Percentiles rank a stretch among this genome's conserved stretches.
Conservation (phyloP, 306 rosid genomes). For the Abrus precatorius region DNA sequence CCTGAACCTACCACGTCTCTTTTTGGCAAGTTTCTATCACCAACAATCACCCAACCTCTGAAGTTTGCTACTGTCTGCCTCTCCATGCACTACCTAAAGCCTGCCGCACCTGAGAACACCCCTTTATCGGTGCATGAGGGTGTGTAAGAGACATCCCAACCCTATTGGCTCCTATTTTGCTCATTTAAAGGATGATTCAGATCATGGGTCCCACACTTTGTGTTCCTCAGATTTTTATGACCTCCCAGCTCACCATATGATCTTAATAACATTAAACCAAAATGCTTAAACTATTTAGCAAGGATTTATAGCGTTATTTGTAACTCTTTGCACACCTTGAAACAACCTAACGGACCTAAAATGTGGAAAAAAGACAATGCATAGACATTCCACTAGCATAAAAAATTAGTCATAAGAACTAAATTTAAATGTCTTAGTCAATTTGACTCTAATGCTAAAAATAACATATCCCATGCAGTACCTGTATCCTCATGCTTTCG, state of each 20-base stretch:
- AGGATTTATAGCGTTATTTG: background rate
- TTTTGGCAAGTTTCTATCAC: too few species aligned
- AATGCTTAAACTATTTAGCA: background rate
- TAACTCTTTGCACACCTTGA: conserved; percentile 21
- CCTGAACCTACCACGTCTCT: too few species aligned
- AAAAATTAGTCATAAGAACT: background rate
- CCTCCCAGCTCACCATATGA: background rate
- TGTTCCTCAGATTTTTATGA: too few species aligned
- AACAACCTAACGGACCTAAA: conserved; percentile 29
- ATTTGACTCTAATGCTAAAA: background rate
- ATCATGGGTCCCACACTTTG: too few species aligned
- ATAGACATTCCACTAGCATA: background rate
- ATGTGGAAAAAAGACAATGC: conserved; percentile 10
- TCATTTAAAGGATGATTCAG: too few species aligned
- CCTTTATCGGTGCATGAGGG: too few species aligned
- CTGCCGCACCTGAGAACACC: too few species aligned
- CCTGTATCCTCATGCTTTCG: conserved; percentile 74
- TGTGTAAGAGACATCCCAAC: too few species aligned
- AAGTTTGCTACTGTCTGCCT: too few species aligned
- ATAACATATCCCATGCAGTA: conserved; percentile 49
- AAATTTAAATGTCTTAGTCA: background rate
- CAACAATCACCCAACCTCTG: too few species aligned
- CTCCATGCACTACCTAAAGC: too few species aligned
- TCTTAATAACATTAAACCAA: background rate
- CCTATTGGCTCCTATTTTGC: too few species aligned